A percentile compares a stretch with the other conserved stretches of the same genome.
Conservation (phyloP, 305 asterid species). For the Petunia hybrid region DNA sequence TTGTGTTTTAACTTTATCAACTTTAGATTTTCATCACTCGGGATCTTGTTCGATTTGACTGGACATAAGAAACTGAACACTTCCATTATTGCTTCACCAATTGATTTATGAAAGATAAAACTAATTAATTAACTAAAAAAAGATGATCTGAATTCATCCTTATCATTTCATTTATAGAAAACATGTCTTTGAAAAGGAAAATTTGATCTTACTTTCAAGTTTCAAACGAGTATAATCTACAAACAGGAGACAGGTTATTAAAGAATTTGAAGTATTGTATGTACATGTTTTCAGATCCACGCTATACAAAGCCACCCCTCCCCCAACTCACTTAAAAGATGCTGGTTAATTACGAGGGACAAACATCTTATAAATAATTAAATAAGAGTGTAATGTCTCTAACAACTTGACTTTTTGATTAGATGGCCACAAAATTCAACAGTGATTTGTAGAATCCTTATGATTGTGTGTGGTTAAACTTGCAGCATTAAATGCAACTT, state of each 20-base stretch:
- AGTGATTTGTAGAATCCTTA: not conserved
- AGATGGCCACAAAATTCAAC: not conserved
- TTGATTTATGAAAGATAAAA: not conserved
- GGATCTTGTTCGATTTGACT: conserved; percentile 32
- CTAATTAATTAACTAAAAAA: not conserved
- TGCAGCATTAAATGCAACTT: not conserved
- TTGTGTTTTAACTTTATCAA: conserved; percentile 28
- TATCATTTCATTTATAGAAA: not conserved
- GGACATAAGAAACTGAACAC: conserved; percentile 16
- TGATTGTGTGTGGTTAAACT: not conserved
- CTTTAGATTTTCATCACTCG: conserved; percentile 29
- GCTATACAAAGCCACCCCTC: too few species aligned
- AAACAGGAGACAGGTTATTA: too few species aligned
- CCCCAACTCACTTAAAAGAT: too few species aligned
- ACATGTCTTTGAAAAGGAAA: not conserved
- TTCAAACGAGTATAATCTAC: not conserved
- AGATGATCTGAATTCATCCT: not conserved
- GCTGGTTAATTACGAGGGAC: too few species aligned
- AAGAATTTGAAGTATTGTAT: too few species aligned
- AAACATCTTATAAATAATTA: too few species aligned
- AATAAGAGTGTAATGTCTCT: too few species aligned
- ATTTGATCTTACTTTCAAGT: not conserved
- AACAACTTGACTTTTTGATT: too few species aligned
- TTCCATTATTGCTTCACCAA: not conserved
- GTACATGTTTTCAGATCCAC: too few species aligned